Conservation (phyloP, 2,329 filamentous ascomycete species). For the Colletotrichum trifolii region DNA sequence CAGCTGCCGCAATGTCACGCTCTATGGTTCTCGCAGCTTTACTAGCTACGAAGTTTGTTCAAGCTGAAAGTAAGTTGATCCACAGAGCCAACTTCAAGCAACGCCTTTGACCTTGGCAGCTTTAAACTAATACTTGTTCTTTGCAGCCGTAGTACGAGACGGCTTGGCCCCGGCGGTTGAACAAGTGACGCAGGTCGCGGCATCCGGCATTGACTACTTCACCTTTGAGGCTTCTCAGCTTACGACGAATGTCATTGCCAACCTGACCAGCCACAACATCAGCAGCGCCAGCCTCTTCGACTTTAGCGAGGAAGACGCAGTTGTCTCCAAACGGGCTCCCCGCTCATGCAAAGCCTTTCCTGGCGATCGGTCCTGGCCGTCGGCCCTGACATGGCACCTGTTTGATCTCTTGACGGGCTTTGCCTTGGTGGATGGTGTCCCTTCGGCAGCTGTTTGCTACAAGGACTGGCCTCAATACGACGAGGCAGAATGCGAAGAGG, state of each 20-base stretch:
- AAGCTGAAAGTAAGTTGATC: neutral
- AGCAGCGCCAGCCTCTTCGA: conserved; percentile 1
- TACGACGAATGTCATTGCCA: neutral
- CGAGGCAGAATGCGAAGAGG: conserved; percentile 46
- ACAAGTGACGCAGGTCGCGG: neutral
- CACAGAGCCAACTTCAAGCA: too few relatives aligned
- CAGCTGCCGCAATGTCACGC: neutral
- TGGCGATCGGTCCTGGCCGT: conserved; percentile 26
- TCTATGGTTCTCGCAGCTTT: neutral
- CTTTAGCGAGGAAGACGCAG: conserved; percentile 2
- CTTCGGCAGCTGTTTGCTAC: conserved; percentile 48
- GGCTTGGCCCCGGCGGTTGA: conserved; percentile 4
- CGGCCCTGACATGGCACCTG: conserved; percentile 2
- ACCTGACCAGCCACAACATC: conserved; percentile 5
- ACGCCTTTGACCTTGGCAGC: too few relatives aligned
- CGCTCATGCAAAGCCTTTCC: conserved; percentile 33
- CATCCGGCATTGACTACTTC: conserved; percentile 15
- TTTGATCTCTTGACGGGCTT: conserved; percentile 19
- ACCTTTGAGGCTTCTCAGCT: conserved; percentile 12
- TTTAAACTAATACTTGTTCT: neutral
- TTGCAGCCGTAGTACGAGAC: neutral
- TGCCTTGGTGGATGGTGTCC: conserved; percentile 37
- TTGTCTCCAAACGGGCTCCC: neutral
- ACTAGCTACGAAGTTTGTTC: neutral
- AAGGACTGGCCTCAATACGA: conserved; percentile 49